A percentile compares a stretch with the other conserved stretches of the same genome.
These are phyloP conservation scores for Lagenidium sp. DNA, from an alignment of 352 stramenopile species.

Conservation along the genomic window DNA sequence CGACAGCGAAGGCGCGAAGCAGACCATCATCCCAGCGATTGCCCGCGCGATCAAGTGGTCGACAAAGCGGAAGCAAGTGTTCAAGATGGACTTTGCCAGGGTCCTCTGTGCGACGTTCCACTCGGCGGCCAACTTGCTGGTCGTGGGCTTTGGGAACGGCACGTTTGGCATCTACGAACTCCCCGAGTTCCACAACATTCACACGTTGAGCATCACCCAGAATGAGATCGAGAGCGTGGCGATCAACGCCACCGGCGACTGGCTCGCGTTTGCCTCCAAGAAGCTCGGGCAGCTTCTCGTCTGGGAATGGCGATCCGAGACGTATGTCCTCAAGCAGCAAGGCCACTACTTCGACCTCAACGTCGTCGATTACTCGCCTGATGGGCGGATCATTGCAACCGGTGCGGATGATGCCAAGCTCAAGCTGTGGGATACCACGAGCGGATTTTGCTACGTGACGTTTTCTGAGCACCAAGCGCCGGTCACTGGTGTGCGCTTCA, in stretches of 20 bases:
- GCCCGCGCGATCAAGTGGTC: slow-evolving; percentile 76
- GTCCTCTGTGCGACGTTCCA: slow-evolving; percentile 89
- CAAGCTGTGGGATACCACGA: slow-evolving; percentile 97
- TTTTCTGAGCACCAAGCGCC: slow-evolving; percentile 96
- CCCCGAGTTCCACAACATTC: slow-evolving; percentile 93
- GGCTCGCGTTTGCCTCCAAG: slow-evolving; percentile 96
- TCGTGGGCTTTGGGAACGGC: slow-evolving; percentile 95
- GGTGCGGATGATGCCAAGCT: slow-evolving; percentile 98
- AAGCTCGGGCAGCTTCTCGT: slow-evolving; percentile 98
- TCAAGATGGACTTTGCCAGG: slow-evolving; percentile 89
- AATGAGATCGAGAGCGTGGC: slow-evolving; percentile 89
- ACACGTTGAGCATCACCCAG: slow-evolving; percentile 92
- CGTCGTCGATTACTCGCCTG: slow-evolving; percentile 94
- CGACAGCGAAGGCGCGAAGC: slow-evolving; percentile 16
- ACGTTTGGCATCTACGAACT: slow-evolving; percentile 98
- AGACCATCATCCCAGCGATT: too few species aligned
- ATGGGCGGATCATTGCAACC: slow-evolving; percentile 95
- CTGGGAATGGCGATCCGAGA: slow-evolving; percentile 99
- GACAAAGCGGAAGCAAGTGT: slow-evolving; percentile 78
- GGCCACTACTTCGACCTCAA: slow-evolving; percentile 98
- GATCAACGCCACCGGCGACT: slow-evolving; percentile 96
- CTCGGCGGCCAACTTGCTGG: slow-evolving; percentile 76
- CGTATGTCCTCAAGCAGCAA: slow-evolving; percentile 99
- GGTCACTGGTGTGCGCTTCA: slow-evolving; percentile 95
- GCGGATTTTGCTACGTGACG: slow-evolving; percentile 99